Evolutionary conservation across 768 basidiomycete species (phyloP).

Genomic region (Trametes gibbosa): DNA sequence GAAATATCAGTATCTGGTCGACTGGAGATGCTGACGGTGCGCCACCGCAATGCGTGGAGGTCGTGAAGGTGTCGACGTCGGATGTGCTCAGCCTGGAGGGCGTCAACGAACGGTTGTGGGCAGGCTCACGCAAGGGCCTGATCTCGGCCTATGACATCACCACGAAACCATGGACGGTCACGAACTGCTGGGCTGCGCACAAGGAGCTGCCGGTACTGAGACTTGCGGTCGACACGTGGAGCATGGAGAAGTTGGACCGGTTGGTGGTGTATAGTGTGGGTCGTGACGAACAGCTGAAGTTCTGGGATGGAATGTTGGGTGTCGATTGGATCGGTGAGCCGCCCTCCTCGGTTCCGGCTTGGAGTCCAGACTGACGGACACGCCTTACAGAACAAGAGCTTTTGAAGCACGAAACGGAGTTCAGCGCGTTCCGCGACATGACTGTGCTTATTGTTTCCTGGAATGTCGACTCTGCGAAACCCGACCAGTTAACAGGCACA

Average conservation of each 20-base stretch:
- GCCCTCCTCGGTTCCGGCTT: slow-evolving; percentile 10
- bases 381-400: slow-evolving; percentile 64
- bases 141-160: slow-evolving; percentile 80
- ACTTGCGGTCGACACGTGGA: slow-evolving; percentile 68
- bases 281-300: slow-evolving; percentile 64
- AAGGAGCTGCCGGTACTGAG: slow-evolving; percentile 58
- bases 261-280: slow-evolving; percentile 76
- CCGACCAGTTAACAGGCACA: slow-evolving; percentile 65
- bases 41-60: slow-evolving; percentile 64
- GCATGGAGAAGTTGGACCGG: slow-evolving; percentile 65
- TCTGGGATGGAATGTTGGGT: slow-evolving; percentile 90
- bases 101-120: slow-evolving; percentile 84
- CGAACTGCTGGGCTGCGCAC: slow-evolving; percentile 88
- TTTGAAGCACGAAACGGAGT: slow-evolving; percentile 68
- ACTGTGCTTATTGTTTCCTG: slow-evolving; percentile 82
- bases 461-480: slow-evolving; percentile 90
- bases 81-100: slow-evolving; percentile 85
- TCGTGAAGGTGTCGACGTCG: slow-evolving; percentile 75
- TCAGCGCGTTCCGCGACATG: slow-evolving; percentile 76
- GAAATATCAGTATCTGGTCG: slow-evolving; percentile 82
- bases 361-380: too few species aligned
- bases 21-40: slow-evolving; percentile 47
- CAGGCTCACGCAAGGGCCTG: slow-evolving; percentile 76
- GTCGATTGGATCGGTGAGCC: slow-evolving; percentile 82
- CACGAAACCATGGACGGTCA: slow-evolving; percentile 77